Percentiles rank a stretch among this genome's conserved stretches.
Conservation (phyloP, 2,329 filamentous ascomycete genomes). For the Aspergillus pseudoglaucus region DNA sequence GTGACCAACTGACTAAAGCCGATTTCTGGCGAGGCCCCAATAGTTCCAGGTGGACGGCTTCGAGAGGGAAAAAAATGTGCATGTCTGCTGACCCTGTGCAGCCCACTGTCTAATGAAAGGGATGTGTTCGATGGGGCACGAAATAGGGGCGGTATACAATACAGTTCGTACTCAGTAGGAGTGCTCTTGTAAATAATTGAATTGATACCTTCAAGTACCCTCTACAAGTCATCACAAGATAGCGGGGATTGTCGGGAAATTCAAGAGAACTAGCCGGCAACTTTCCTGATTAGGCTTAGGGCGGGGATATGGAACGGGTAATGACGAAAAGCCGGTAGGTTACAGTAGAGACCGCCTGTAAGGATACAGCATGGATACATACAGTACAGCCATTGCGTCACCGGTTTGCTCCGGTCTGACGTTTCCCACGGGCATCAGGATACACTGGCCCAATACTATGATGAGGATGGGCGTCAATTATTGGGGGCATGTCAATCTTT, state of each 20-base stretch:
- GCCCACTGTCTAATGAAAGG: conserved; percentile 8
- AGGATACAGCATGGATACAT: neutral
- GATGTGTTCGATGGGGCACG: conserved; percentile 7
- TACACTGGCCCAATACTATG: too few relatives aligned
- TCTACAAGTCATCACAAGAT: neutral
- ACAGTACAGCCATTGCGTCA: conserved; percentile 1
- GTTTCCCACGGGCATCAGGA: conserved; percentile 6
- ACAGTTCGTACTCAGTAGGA: neutral
- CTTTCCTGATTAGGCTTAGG: conserved; percentile 10
- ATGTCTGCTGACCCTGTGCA: conserved; percentile 16
- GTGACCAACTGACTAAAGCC: neutral
- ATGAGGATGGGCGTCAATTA: too few relatives aligned
- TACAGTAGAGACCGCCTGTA: too few relatives aligned
- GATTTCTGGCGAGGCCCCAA: conserved; percentile 3
- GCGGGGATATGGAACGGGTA: conserved; percentile 8
- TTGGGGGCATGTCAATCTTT: too few relatives aligned
- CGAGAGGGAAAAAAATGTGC: conserved; percentile 10
- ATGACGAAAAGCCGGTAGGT: conserved; percentile 10
- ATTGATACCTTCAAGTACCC: too few relatives aligned
- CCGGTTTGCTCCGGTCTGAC: conserved; percentile 5
- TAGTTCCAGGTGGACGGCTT: neutral
- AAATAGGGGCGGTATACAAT: neutral
- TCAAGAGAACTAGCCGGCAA: conserved; percentile 13
- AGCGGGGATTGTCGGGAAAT: conserved; percentile 12
- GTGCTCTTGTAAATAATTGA: neutral